These are phyloP conservation scores for Aspergillus sclerotiicarbonarius DNA, from an alignment of 495 filamentous ascomycete species.

Conservation along the genomic window DNA sequence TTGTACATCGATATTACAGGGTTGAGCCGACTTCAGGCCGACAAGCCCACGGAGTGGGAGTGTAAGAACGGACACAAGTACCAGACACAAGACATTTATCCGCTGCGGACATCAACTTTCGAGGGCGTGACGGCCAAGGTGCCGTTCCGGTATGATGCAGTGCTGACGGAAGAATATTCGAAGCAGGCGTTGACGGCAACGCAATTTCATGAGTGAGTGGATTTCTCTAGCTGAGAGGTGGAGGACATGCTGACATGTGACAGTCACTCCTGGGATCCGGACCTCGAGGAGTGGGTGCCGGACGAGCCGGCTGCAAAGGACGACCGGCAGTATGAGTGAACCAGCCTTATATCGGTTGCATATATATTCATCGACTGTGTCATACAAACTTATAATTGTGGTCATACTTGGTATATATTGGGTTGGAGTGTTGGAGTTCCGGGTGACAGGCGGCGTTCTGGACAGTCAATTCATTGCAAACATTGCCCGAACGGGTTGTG, in stretches of 20 bases:
- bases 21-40: constrained; percentile 63
- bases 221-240: background rate
- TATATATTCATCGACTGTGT: background rate
- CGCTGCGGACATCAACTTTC: constrained; percentile 55
- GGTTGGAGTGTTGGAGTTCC: background rate
- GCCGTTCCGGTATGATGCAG: constrained; percentile 58
- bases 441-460: background rate
- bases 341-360: background rate
- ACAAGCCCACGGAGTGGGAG: constrained; percentile 64
- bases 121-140: constrained; percentile 61
- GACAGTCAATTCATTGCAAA: background rate
- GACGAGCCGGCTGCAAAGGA: constrained; percentile 22
- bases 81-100: constrained; percentile 49
- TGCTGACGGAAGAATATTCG: constrained; percentile 61
- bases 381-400: background rate
- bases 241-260: constrained; percentile 9
- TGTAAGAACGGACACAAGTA: constrained; percentile 85
- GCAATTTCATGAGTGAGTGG: constrained; percentile 52
- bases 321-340: constrained; percentile 29
- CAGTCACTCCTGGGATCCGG: constrained; percentile 37
- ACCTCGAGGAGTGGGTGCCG: constrained; percentile 33
- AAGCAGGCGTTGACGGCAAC: constrained; percentile 49
- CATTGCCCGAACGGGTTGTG: background rate
- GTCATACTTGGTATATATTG: background rate
- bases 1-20: constrained; percentile 90